Evolutionary conservation across 1,284 basidiomycete species (phyloP), one percentile per base, ranked within the genome.

Genomic region (Dichomitus squalens): DNA sequence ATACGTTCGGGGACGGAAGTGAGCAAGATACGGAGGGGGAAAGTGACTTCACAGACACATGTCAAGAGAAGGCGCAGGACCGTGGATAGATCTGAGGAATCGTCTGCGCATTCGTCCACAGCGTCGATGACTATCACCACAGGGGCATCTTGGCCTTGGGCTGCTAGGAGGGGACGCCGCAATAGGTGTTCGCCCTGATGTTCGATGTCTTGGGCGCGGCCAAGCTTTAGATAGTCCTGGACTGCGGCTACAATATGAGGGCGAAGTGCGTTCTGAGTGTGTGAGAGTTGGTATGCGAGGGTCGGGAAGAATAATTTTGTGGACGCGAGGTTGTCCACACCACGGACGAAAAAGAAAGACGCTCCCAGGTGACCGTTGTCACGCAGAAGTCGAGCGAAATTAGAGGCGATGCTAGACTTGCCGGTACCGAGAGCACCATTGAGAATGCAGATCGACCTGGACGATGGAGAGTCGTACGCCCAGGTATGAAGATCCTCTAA

Each of bases 371-470:
- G 12, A 3, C 27, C 34, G 18, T 20, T 29, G 7, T 56, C 27
- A 1, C 55, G 49, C 3, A 60, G 39, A n/a, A 52, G 50, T 8
- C 51, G 23, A n/a, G 61, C 57, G 20, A 61, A 39, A n/a, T 61
- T 50, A 27, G 54, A 57, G 16, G 61, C 64, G 39, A 65, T 58
- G 18, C 57, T 61, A 12, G 61, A 61, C 27, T 65, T 65, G 16
- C 64, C 61, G 4, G 63, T 51, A 5, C 60, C 63, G 0, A 49
- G 38, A 18, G 27, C 27, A 3, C 63, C 60, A 27, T 38, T 57
- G 27, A 64, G 51, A 23, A 57, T 34, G 52, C 40, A 60, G 27
- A 58, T 41, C 14, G 51, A 44, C 5, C 25, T 44, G 16, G 35
- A 16, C 5, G 39, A 34, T 6, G 33, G 29, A 6, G 23, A 7